Evolutionary conservation across 2,329 filamentous ascomycete species (phyloP).

Genomic region (Neopestalotiopsis clavispora): DNA sequence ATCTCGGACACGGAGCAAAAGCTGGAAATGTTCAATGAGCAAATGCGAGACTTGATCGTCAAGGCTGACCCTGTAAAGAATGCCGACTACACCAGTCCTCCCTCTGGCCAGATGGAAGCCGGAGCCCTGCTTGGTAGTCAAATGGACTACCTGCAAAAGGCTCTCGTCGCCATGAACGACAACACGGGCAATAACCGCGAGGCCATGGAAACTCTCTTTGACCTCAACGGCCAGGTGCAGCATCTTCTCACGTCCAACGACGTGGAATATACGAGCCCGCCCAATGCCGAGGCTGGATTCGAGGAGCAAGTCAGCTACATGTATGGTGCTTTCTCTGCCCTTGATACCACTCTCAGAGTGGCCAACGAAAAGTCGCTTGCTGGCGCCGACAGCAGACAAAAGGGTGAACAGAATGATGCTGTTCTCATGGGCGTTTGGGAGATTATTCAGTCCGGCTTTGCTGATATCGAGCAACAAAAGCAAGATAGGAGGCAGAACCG

Average conservation of each 20-base stretch:
- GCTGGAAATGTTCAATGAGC: constrained; percentile 70
- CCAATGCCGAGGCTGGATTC: constrained; percentile 60
- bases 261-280: constrained; percentile 60
- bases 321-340: constrained; percentile 60
- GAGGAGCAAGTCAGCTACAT: constrained; percentile 73
- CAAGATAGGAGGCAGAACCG: constrained; percentile 57
- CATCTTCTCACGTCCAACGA: constrained; percentile 55
- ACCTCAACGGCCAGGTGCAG: constrained; percentile 69
- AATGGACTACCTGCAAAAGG: constrained; percentile 73
- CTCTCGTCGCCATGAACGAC: constrained; percentile 63
- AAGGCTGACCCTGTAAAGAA: constrained; percentile 63
- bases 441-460: constrained; percentile 59
- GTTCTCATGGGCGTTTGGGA: constrained; percentile 62
- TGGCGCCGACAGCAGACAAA: constrained; percentile 40
- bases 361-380: constrained; percentile 37
- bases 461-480: constrained; percentile 59
- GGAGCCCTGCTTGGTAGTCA: constrained; percentile 59
- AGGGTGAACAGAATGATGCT: constrained; percentile 60
- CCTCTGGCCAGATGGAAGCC: constrained; percentile 44
- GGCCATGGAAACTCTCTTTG: constrained; percentile 59
- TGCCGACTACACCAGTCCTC: constrained; percentile 48
- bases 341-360: constrained; percentile 50
- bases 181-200: constrained; percentile 54
- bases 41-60: constrained; percentile 70
- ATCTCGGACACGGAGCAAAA: constrained; percentile 68